phyloP scores from a whole-genome alignment of 164 flowering plant species.

The Echeveria elegans region DNA sequence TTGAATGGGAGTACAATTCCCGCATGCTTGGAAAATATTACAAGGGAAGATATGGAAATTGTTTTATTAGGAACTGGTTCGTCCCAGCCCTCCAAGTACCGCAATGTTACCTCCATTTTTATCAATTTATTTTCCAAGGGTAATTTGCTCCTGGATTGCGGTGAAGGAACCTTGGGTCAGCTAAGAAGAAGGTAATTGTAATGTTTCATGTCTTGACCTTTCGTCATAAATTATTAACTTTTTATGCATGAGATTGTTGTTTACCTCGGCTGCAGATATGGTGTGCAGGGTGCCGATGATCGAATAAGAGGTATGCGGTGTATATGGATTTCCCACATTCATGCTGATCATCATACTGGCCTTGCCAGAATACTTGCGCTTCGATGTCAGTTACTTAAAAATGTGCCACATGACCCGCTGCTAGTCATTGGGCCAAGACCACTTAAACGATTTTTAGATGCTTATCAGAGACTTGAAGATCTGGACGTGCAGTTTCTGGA shows the following conservation, averaged over 20 bases:
- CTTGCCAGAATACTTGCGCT: slow-evolving; percentile 86
- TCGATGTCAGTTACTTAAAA: slow-evolving; percentile 54
- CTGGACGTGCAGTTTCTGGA: slow-evolving; percentile 87
- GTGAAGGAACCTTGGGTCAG: slow-evolving; percentile 96
- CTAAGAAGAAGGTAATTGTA: slow-evolving; percentile 77
- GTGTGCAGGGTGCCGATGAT: slow-evolving; percentile 75
- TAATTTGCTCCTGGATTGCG: slow-evolving; percentile 83
- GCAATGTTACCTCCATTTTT: slow-evolving; percentile 83
- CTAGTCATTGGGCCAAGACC: slow-evolving; percentile 82
- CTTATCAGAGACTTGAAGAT: slow-evolving; percentile 85
- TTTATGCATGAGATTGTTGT: neutral
- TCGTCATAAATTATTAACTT: neutral
- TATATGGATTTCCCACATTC: slow-evolving; percentile 97
- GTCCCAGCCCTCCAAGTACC: slow-evolving; percentile 93
- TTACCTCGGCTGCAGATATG: slow-evolving; percentile 42
- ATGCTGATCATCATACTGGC: slow-evolving; percentile 97
- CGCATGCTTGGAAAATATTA: slow-evolving; percentile 66
- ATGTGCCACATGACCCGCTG: slow-evolving; percentile 61
- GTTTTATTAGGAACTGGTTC: slow-evolving; percentile 98
- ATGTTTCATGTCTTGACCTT: neutral
- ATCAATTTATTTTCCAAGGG: slow-evolving; percentile 90
- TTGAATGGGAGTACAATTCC: slow-evolving; percentile 39
- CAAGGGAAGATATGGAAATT: slow-evolving; percentile 87
- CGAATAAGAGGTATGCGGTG: slow-evolving; percentile 54
- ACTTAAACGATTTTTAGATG: slow-evolving; percentile 72